phyloP scores from a whole-genome alignment of 345 rosid genomes.

The Eucalyptus microcorys region DNA sequence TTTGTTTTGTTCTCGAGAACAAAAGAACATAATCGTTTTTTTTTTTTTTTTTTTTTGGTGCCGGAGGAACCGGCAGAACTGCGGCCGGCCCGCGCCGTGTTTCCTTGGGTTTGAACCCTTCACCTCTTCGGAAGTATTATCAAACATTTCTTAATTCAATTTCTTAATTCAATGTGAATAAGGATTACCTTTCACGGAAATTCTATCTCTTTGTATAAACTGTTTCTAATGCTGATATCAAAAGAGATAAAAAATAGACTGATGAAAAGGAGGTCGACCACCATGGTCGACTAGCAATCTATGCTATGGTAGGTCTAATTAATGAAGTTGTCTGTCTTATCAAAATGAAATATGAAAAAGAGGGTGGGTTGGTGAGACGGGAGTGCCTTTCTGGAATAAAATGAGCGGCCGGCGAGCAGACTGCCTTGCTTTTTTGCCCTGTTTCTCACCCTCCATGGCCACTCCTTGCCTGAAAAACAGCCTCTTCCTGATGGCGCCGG shows the following conservation, averaged over 20 bases:
- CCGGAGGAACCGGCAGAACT: too few species aligned
- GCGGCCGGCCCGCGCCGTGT: too few species aligned
- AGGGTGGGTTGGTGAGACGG: neutral
- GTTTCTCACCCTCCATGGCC: neutral
- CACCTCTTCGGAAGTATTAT: too few species aligned
- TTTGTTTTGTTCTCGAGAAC: too few species aligned
- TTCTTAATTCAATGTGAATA: neutral
- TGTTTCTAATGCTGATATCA: neutral
- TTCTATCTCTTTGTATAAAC: neutral
- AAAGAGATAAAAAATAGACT: neutral
- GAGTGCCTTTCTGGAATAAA: neutral
- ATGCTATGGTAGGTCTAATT: neutral
- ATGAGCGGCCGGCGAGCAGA: neutral
- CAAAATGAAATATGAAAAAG: neutral
- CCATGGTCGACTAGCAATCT: neutral
- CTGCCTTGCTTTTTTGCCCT: too few species aligned
- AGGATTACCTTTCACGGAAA: neutral
- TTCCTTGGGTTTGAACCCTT: too few species aligned
- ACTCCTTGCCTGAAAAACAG: neutral
- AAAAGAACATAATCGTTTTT: too few species aligned
- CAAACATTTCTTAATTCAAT: too few species aligned
- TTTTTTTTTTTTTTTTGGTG: too few species aligned
- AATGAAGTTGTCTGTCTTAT: neutral
- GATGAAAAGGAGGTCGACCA: neutral
- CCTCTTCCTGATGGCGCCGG: too few species aligned